These are phyloP conservation scores for Berberis thunbergii DNA, from an alignment of 164 flowering plant genomes.

Conservation along the genomic window DNA sequence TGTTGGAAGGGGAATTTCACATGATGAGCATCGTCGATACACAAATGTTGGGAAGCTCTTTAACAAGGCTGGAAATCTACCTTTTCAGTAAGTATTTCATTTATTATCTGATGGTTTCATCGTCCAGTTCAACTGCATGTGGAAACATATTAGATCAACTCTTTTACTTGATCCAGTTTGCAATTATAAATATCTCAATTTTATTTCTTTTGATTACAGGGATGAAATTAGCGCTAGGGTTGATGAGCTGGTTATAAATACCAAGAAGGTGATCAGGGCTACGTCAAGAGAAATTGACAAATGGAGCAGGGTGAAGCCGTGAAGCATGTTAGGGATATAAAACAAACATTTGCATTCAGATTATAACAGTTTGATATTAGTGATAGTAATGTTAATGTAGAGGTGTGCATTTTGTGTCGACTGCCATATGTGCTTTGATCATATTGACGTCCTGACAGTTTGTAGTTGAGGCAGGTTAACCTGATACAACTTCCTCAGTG, in stretches of 20 bases:
- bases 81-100: slow-evolving; percentile 49
- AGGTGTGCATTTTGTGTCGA: too few relatives aligned
- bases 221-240: slow-evolving; percentile 51
- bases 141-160: too few relatives aligned
- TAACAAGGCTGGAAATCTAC: slow-evolving; percentile 23
- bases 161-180: too few relatives aligned
- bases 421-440: too few relatives aligned
- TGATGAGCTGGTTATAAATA: slow-evolving; percentile 54
- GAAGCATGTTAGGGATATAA: slow-evolving; percentile 1
- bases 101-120: neutral
- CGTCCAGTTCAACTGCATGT: too few relatives aligned
- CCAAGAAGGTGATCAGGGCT: slow-evolving; percentile 57
- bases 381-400: too few relatives aligned
- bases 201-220: slow-evolving; percentile 23
- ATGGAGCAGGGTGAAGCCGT: slow-evolving; percentile 49
- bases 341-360: too few relatives aligned
- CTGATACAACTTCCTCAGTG: too few relatives aligned
- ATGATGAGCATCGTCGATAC: slow-evolving; percentile 48
- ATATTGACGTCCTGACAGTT: too few relatives aligned
- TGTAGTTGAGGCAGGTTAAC: too few relatives aligned
- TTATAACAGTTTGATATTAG: too few relatives aligned
- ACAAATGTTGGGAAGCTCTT: slow-evolving; percentile 58
- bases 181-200: slow-evolving; percentile 24
- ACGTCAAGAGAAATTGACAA: slow-evolving; percentile 72
- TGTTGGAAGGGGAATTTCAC: slow-evolving; percentile 69